These are phyloP conservation scores for Mycena pura DNA, from an alignment of 768 basidiomycete genomes.

Conservation along the genomic window DNA sequence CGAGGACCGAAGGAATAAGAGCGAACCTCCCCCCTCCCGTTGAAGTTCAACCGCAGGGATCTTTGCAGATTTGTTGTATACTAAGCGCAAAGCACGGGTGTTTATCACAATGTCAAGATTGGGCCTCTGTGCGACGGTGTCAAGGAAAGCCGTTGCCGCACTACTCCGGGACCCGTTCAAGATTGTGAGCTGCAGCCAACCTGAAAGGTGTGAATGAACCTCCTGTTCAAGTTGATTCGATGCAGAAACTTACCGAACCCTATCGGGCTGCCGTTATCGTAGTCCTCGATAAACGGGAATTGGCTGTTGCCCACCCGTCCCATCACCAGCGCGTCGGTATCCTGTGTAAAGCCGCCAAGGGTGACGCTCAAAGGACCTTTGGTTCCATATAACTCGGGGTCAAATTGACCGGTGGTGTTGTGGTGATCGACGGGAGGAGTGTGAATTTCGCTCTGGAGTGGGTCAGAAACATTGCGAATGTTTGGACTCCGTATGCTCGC, in stretches of 20 bases:
- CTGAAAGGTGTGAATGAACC: conserved; percentile 6
- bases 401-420: conserved; percentile 19
- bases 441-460: conserved; percentile 32
- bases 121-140: conserved; percentile 14
- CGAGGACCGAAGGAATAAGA: neutral
- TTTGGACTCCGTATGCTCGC: conserved; percentile 5
- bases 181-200: conserved; percentile 22
- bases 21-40: neutral
- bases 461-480: neutral
- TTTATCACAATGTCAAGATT: conserved; percentile 27
- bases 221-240: neutral
- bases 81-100: conserved; percentile 5
- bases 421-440: conserved; percentile 13
- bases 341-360: conserved; percentile 20
- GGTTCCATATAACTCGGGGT: conserved; percentile 31
- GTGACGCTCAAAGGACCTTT: conserved; percentile 27
- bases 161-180: conserved; percentile 18
- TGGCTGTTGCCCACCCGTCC: conserved; percentile 19
- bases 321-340: conserved; percentile 26
- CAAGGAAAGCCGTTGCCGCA: conserved; percentile 25
- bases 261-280: conserved; percentile 34
- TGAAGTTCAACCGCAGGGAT: neutral
- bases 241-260: conserved; percentile 32
- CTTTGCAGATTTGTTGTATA: neutral
- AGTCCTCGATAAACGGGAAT: conserved; percentile 38